Base-by-base conservation (phyloP, 805 yeast species). In the Kodamaea laetipori region DNA sequence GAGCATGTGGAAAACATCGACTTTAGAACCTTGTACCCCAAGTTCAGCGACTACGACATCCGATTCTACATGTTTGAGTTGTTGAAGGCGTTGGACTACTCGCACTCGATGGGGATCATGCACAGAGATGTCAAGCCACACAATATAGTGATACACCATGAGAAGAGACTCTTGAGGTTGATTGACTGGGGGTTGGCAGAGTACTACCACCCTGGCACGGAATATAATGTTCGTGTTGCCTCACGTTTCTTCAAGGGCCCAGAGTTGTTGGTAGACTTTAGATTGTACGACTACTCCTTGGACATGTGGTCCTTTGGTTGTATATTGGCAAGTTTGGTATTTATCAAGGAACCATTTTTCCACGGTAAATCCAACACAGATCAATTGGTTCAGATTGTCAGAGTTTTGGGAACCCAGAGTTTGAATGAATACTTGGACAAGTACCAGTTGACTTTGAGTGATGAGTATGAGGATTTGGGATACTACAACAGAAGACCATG, bases 101-200 rank as follows among this genome's bases (percentile, higher is more conserved):
- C 88, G 43, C 97, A 90, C 68, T 85, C 95, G 4, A 86, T 86
- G 84, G 97, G 97, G 27, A 88, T 90, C 51, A 89, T 89, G 84
- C 97, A 89, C 65, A 74, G 97, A 61, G 97, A 89, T 65, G 96
- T 89, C 39, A 89, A 89, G 61, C 96, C 96, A 8, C 96, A 89
- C 63, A 89, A 89, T 58, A 88, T 89, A 34, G 89, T 89, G 96
- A 89, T 89, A 53, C 96, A 90, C 65, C 96, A 89, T 48, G 67
- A 73, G 18, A 63, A 60, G 36, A 77, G 75, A 52, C 68, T 71
- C 31, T 67, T 90, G 57, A 77, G 92, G 54, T 76, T 90, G 44
- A 90, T 90, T 51, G 97, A 90, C 68, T 90, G 97, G 97, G 97
- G 97, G 11, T 69, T 90, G 48, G 96, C 96, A 6, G 97, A 90